Conservation (phyloP, 257 asterid species). For the Eustoma russellianum region DNA sequence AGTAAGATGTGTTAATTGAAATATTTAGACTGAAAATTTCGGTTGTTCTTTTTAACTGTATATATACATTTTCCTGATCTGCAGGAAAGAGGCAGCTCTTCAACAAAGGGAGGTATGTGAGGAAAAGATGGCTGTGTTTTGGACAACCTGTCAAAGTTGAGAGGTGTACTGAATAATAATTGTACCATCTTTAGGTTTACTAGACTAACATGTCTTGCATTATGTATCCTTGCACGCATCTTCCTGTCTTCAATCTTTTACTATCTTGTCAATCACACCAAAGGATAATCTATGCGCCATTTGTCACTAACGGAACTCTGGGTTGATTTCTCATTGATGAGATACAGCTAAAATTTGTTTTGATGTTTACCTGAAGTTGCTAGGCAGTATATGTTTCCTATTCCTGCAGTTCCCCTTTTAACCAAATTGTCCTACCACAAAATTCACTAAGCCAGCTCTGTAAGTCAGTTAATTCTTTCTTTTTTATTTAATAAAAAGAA, state of each 20-base stretch:
- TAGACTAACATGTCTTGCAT: constrained; percentile 1
- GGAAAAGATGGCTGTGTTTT: not conserved
- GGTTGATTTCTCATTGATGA: too few relatives aligned
- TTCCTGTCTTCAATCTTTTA: not conserved
- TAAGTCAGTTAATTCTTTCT: too few relatives aligned
- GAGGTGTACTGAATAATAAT: not conserved
- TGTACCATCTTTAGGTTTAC: not conserved
- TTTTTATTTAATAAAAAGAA: too few relatives aligned
- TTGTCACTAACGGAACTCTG: too few relatives aligned
- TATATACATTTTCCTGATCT: constrained; percentile 4
- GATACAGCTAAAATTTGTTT: too few relatives aligned
- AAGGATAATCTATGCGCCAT: too few relatives aligned
- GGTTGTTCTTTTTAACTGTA: too few relatives aligned
- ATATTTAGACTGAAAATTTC: not conserved
- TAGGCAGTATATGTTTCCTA: too few relatives aligned
- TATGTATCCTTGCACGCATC: not conserved
- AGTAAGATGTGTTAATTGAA: constrained; percentile 24
- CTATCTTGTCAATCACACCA: not conserved
- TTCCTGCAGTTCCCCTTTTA: too few relatives aligned
- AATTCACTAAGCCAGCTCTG: too few relatives aligned
- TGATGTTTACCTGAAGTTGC: too few relatives aligned
- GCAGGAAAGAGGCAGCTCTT: constrained; percentile 93
- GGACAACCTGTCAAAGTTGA: not conserved
- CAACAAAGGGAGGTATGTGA: constrained; percentile 85
- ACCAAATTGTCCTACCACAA: too few relatives aligned